These are phyloP conservation scores for Fusarium zealandicum DNA, from an alignment of 2,329 filamentous ascomycete genomes.

Conservation along the genomic window DNA sequence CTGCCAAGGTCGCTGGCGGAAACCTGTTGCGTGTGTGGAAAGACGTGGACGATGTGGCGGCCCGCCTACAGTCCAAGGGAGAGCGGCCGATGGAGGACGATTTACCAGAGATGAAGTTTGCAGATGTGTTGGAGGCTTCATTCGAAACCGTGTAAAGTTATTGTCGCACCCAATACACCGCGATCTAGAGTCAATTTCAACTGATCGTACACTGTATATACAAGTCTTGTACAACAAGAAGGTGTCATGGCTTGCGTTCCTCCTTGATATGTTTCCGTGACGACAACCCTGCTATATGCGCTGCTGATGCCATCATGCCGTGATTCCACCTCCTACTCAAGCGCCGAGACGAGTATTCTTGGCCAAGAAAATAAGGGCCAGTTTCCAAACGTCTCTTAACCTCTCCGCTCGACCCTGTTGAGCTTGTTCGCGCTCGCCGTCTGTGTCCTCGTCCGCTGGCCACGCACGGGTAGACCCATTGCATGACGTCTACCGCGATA, in stretches of 20 bases:
- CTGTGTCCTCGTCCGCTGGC: slow-evolving; percentile 85
- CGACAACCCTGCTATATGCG: slow-evolving; percentile 2
- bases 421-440: slow-evolving; percentile 67
- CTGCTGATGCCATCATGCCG: not conserved
- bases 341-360: not conserved
- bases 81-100: slow-evolving; percentile 63
- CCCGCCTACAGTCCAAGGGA: slow-evolving; percentile 66
- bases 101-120: slow-evolving; percentile 26
- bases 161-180: slow-evolving; percentile 2
- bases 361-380: not conserved
- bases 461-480: slow-evolving; percentile 88
- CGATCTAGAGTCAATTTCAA: slow-evolving; percentile 26
- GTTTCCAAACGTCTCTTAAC: slow-evolving; percentile 25
- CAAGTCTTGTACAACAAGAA: slow-evolving; percentile 43
- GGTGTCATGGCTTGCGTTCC: slow-evolving; percentile 9
- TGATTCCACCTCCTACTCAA: not conserved
- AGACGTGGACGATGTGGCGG: slow-evolving; percentile 76
- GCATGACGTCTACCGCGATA: slow-evolving; percentile 91
- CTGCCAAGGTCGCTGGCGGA: slow-evolving; percentile 75
- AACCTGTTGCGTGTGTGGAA: slow-evolving; percentile 87
- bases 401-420: slow-evolving; percentile 60
- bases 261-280: slow-evolving; percentile 2
- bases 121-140: slow-evolving; percentile 7
- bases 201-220: slow-evolving; percentile 44
- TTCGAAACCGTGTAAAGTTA: slow-evolving; percentile 4